Conservation (phyloP, 2,329 filamentous ascomycete genomes). For the Fusarium oligoseptatum region DNA sequence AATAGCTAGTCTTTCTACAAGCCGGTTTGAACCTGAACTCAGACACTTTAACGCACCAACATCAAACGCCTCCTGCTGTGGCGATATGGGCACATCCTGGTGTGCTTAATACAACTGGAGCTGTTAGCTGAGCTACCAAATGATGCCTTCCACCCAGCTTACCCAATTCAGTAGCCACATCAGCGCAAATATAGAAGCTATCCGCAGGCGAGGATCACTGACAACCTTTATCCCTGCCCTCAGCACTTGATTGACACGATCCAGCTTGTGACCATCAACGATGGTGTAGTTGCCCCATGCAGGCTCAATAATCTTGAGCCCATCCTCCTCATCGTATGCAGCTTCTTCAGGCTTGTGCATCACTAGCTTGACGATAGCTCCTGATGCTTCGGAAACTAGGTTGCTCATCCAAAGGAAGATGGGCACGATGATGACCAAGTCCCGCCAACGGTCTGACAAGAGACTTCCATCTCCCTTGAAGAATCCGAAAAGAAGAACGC, state of each 20-base stretch:
- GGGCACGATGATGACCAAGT: slow-evolving; percentile 43
- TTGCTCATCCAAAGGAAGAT: slow-evolving; percentile 49
- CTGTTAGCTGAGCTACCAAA: slow-evolving; percentile 20
- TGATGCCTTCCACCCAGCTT: neutral
- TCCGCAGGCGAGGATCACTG: slow-evolving; percentile 22
- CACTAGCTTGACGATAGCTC: slow-evolving; percentile 43
- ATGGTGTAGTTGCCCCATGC: slow-evolving; percentile 21
- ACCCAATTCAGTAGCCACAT: slow-evolving; percentile 47
- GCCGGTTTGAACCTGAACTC: neutral
- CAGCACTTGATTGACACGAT: slow-evolving; percentile 5
- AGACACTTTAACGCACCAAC: neutral
- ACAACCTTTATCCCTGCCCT: neutral
- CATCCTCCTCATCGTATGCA: slow-evolving; percentile 25
- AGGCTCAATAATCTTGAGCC: slow-evolving; percentile 43
- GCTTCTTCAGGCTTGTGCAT: slow-evolving; percentile 26
- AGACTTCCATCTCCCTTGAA: slow-evolving; percentile 45
- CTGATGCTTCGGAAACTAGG: slow-evolving; percentile 42
- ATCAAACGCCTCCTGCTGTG: neutral
- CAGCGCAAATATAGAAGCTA: slow-evolving; percentile 29
- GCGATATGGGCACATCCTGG: neutral
- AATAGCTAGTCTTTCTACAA: neutral
- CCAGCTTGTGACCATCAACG: slow-evolving; percentile 8
- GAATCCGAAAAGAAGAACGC: slow-evolving; percentile 55
- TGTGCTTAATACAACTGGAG: slow-evolving; percentile 32
- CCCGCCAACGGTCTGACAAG: slow-evolving; percentile 44